Percentiles rank a stretch among this genome's conserved stretches.
Conservation (phyloP, 495 filamentous ascomycete genomes). For the Cetradonia linearis region DNA sequence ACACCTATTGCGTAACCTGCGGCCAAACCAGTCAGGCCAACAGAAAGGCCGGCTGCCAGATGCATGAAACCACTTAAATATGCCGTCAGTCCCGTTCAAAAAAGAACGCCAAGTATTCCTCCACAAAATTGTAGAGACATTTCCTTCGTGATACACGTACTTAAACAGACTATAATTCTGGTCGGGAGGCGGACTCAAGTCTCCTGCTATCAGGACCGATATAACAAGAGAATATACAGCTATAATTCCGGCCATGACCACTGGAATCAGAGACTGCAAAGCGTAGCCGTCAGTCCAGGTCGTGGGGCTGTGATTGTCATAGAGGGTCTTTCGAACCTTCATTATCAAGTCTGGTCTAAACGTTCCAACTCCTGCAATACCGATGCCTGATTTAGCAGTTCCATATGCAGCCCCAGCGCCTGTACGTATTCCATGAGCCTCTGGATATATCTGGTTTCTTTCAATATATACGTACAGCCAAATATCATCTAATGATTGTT, state of each 20-base stretch:
- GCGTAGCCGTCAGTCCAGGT: slow-evolving; percentile 24
- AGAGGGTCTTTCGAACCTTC: slow-evolving; percentile 54
- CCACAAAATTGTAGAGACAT: background rate
- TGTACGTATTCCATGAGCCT: slow-evolving; percentile 34
- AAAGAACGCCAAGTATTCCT: background rate
- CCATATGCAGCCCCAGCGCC: slow-evolving; percentile 92
- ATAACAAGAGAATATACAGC: slow-evolving; percentile 97
- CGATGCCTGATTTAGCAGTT: slow-evolving; percentile 93
- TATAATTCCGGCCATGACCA: slow-evolving; percentile 99
- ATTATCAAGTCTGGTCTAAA: slow-evolving; percentile 94
- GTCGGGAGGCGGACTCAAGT: slow-evolving; percentile 56
- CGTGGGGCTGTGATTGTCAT: background rate
- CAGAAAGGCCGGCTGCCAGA: slow-evolving; percentile 78
- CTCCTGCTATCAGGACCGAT: slow-evolving; percentile 82
- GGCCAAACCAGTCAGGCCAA: slow-evolving; percentile 86
- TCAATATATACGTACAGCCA: slow-evolving; percentile 56
- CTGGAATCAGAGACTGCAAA: slow-evolving; percentile 74
- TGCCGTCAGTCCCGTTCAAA: slow-evolving; percentile 22
- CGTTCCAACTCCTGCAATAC: slow-evolving; percentile 87
- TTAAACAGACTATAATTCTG: slow-evolving; percentile 70
- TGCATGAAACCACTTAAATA: slow-evolving; percentile 73
- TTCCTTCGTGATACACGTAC: slow-evolving; percentile 39
- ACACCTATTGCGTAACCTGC: slow-evolving; percentile 95
- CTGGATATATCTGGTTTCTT: background rate
- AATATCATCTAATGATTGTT: slow-evolving; percentile 58